Evolutionary conservation across 257 asterid species (phyloP), one percentile per base, ranked within the genome.

Genomic region (Rauvolfia tetraphylla): DNA sequence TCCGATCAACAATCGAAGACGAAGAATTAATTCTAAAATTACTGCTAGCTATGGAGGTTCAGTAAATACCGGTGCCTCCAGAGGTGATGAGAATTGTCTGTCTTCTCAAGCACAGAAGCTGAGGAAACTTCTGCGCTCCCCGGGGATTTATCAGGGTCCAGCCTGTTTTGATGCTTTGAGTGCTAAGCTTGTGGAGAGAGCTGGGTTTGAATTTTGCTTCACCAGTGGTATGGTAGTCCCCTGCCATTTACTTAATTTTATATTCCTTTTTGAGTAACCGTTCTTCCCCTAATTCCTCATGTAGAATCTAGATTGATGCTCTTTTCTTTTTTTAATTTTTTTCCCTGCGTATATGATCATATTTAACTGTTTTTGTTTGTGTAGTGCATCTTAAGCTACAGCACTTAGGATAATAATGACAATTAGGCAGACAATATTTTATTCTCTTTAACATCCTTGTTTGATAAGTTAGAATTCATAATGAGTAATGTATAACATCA

Each of bases 131-230:
- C 87, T 94, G 75, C 80, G 70, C 22, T 85, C 93, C 38, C 93
- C 97, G 0, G 97, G 96, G 25, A 76, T 92, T 79, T 93, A 89
- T 82, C 95, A 87, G 82, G 98, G 97, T 44, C 98, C 98, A 5
- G 98, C 98, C 76, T 94, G 96, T 79, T 94, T 92, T 78, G 94
- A 92, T 74, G 95, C 96, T 68, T 87, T 94, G 59, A 94, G 98
- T 78, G 97, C 98, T 65, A 94, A 90, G 86, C 97, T 94, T 29
- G 95, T 94, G 18, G 85, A 94, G 81, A 83, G 83, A 75, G 97
- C 98, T 80, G 97, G 93, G n/a, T 94, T 92, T 74, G 88, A 84
- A 80, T 88, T 89, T 83, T 89, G 98, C 91, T 94, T 94, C 86
- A 88, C 97, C 62, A 88, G 91, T 75, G 98, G 98, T 94, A 58